These are phyloP conservation scores for Leptographium lundbergii DNA, from an alignment of 2,329 filamentous ascomycete species.

Conservation along the genomic window DNA sequence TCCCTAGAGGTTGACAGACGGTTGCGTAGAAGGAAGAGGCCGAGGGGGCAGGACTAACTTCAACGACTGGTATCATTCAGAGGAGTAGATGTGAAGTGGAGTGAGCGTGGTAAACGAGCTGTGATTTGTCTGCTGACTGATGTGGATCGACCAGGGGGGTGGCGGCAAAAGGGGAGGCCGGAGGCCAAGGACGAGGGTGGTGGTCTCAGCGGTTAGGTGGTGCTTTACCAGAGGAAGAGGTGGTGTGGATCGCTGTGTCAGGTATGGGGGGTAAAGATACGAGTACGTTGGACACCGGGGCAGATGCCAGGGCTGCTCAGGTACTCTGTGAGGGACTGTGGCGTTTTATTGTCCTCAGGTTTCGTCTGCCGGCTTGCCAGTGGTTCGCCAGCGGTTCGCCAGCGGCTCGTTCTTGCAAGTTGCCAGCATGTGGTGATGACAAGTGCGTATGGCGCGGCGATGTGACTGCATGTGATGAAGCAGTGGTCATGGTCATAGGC, in stretches of 20 bases:
- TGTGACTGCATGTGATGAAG: conserved; percentile 1
- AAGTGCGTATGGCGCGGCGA: background rate
- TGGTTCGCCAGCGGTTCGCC: background rate
- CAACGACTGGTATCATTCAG: conserved; percentile 32
- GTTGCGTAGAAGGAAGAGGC: conserved; percentile 77
- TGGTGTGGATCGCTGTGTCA: background rate
- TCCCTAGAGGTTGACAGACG: conserved; percentile 64
- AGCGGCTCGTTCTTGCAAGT: background rate
- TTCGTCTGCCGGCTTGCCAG: background rate
- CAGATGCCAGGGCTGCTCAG: background rate
- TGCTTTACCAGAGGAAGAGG: background rate
- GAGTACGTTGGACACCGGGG: background rate
- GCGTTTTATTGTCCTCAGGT: background rate
- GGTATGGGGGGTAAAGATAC: background rate
- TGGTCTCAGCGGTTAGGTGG: background rate
- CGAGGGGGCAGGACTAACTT: conserved; percentile 65
- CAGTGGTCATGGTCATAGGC: background rate
- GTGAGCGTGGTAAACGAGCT: background rate
- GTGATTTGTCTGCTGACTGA: background rate
- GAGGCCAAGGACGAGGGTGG: background rate
- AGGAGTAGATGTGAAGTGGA: background rate
- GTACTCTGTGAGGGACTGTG: background rate
- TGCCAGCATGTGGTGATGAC: background rate
- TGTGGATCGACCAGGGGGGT: background rate
- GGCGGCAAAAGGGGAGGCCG: background rate